Evolutionary conservation across 2,329 filamentous ascomycete genomes (phyloP), one percentile per base, ranked within the genome.

Genomic region (Ascochyta pisi): DNA sequence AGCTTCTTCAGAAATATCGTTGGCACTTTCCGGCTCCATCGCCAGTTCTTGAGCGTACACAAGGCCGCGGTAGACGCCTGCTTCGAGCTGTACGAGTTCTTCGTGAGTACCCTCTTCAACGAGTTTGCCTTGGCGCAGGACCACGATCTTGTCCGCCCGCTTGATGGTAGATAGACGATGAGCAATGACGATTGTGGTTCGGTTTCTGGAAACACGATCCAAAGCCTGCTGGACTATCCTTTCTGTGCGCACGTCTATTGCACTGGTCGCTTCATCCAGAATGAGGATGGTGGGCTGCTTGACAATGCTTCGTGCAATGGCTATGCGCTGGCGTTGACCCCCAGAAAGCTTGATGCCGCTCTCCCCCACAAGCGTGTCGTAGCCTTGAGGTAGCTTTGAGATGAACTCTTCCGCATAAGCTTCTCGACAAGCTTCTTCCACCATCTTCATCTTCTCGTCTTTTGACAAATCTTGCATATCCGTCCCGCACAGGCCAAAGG

Each of bases 301-400:
- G 49, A 92, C 81, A 26, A 92, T 86, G 10, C 87, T 87, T 7
- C 89, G 81, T 0, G 89, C 89, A 58, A 92, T 92, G 2, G 90
- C 88, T 23, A 96, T 83, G 5, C 92, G 85, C 71, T 96, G 91
- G n/a, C 90, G 85, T 71, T 96, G 91, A 0, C 92, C 92, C n/a
- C 91, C 89, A 10, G 89, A 92, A 1, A 96, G 78, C 69, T 90
- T 91, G 43, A 89, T 88, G 4, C 91, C 91, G 26, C 84, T 84
- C 68, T 94, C 90, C 1, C 91, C 91, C 1, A 95, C 90, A 8
- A 84, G 76, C 0, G 91, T 92, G 4, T 89, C 82, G 67, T 93
- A 93, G 1, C 86, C 85, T 78, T 90, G 44, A 4, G 74, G 75
- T 13, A 77, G 57, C 45, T 64, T 69, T 7, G 60, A 53, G 34